phyloP scores from a whole-genome alignment of 768 basidiomycete species.

The Gloeophyllum trabeum region DNA sequence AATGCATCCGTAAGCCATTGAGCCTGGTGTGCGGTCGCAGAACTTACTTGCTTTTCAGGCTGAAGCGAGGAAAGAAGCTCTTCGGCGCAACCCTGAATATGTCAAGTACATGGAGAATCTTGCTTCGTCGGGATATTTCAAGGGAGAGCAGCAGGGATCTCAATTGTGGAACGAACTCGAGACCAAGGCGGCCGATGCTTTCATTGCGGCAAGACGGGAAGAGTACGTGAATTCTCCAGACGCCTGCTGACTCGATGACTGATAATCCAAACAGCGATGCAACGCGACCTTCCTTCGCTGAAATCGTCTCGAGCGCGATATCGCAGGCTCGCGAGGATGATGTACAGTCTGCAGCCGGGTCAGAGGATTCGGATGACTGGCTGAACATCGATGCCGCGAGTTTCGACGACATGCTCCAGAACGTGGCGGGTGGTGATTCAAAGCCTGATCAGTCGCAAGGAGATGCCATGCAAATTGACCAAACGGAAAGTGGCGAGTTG shows the following conservation, averaged over 20 bases:
- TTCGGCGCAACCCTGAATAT: slow-evolving; percentile 61
- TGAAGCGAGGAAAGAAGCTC: slow-evolving; percentile 56
- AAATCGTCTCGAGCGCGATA: slow-evolving; percentile 56
- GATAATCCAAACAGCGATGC: slow-evolving; percentile 29
- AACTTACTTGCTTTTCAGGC: slow-evolving; percentile 22
- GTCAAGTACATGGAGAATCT: slow-evolving; percentile 61
- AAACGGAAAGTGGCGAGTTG: slow-evolving; percentile 12
- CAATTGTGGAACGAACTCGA: slow-evolving; percentile 66
- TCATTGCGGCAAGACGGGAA: slow-evolving; percentile 45
- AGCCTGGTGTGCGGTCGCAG: slow-evolving; percentile 14
- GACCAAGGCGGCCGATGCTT: slow-evolving; percentile 54
- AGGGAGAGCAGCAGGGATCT: slow-evolving; percentile 67
- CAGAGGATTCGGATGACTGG: slow-evolving; percentile 78
- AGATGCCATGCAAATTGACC: slow-evolving; percentile 41
- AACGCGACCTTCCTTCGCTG: slow-evolving; percentile 66
- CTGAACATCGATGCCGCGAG: slow-evolving; percentile 66
- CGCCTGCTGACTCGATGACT: not conserved
- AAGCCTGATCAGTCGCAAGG: slow-evolving; percentile 10
- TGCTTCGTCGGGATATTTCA: slow-evolving; percentile 61
- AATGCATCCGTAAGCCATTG: slow-evolving; percentile 34
- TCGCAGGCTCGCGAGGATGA: slow-evolving; percentile 22
- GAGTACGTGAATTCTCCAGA: slow-evolving; percentile 42
- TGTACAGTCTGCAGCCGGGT: slow-evolving; percentile 10
- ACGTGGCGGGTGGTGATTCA: slow-evolving; percentile 18
- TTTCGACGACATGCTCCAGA: slow-evolving; percentile 64